Percentiles rank a stretch among this genome's conserved stretches.
These are phyloP conservation scores for Pseudocercospora ulei DNA, from an alignment of 2,329 filamentous ascomycete genomes.

Conservation along the genomic window DNA sequence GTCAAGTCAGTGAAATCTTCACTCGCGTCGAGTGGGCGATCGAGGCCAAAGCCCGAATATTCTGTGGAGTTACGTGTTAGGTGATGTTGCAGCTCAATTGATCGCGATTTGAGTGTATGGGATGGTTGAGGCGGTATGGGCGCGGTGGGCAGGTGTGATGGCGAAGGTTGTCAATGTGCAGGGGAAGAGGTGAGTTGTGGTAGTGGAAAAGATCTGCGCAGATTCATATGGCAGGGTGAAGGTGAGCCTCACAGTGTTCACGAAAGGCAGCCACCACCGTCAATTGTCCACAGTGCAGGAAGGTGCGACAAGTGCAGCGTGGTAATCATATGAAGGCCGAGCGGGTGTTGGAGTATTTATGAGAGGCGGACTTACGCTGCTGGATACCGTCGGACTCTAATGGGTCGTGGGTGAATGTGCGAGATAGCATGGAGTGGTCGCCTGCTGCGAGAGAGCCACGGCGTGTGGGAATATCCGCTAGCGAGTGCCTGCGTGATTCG, in stretches of 20 bases:
- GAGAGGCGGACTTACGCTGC: slow-evolving; percentile 15
- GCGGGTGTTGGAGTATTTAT: neutral
- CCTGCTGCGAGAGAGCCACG: slow-evolving; percentile 32
- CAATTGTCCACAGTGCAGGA: slow-evolving; percentile 9
- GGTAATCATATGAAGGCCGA: slow-evolving; percentile 2
- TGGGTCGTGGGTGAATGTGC: slow-evolving; percentile 19
- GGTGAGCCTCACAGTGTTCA: slow-evolving; percentile 5
- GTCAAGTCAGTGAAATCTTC: slow-evolving; percentile 12
- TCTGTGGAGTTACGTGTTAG: slow-evolving; percentile 20
- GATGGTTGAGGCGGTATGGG: slow-evolving; percentile 4
- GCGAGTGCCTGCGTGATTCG: slow-evolving; percentile 70
- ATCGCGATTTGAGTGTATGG: slow-evolving; percentile 4
- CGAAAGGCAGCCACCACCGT: slow-evolving; percentile 5
- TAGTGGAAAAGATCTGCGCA: neutral
- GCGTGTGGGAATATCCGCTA: slow-evolving; percentile 45
- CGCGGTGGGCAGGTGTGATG: neutral
- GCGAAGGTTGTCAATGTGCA: slow-evolving; percentile 6
- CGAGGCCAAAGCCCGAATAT: slow-evolving; percentile 16
- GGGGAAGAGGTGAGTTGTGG: neutral
- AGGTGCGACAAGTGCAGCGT: slow-evolving; percentile 11
- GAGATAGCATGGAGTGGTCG: slow-evolving; percentile 21
- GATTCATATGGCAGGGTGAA: slow-evolving; percentile 4
- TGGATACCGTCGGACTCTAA: slow-evolving; percentile 17
- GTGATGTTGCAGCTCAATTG: slow-evolving; percentile 6
- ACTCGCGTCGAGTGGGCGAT: slow-evolving; percentile 11